Conservation (phyloP, 208 protist species). For the Trypanosoma boissoni region DNA sequence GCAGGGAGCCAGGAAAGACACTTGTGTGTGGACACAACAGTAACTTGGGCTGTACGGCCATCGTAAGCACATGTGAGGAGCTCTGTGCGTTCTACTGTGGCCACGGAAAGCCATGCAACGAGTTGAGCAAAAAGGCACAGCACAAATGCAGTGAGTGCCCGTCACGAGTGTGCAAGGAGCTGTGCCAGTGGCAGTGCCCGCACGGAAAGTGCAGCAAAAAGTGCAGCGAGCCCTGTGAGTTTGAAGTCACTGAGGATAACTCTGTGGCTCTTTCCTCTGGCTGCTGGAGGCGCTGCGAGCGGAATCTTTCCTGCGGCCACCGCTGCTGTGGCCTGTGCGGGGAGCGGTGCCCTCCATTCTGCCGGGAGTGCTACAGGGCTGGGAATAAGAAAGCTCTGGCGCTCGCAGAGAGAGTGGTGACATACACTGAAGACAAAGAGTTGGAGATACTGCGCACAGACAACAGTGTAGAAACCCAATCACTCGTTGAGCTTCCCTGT, state of each 20-base stretch:
- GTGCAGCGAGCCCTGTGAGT: conserved; percentile 27
- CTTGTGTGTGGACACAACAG: conserved; percentile 18
- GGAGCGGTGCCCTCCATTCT: conserved; percentile 37
- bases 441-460: neutral
- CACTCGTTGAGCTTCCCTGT: neutral
- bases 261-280: neutral
- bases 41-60: neutral
- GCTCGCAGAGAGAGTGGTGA: neutral
- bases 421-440: neutral
- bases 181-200: conserved; percentile 19
- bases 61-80: conserved; percentile 2
- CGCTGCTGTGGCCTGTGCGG: conserved; percentile 43
- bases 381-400: neutral
- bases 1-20: neutral
- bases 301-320: conserved; percentile 16
- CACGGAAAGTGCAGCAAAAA: conserved; percentile 12
- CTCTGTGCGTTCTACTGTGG: conserved; percentile 1
- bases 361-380: conserved; percentile 20
- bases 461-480: neutral
- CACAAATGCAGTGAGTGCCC: conserved; percentile 6
- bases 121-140: neutral
- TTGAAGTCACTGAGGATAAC: neutral
- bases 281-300: conserved; percentile 31
- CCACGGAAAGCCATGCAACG: neutral
- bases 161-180: conserved; percentile 13